phyloP scores from a whole-genome alignment of 2,329 filamentous ascomycete genomes.

The Colletotrichum abscissum region DNA sequence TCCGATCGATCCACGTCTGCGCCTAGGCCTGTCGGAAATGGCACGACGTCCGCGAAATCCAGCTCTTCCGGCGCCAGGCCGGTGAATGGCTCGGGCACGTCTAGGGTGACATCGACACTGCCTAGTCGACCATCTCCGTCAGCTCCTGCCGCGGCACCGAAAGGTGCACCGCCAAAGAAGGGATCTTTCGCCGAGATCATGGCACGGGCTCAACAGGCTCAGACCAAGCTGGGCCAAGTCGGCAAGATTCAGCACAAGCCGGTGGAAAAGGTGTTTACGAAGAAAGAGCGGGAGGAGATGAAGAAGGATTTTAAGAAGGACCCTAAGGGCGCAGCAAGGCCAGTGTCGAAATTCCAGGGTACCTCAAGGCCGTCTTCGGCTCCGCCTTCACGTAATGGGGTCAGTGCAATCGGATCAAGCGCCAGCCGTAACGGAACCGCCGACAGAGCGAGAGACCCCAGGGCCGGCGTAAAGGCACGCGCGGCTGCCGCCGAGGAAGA shows the following conservation, averaged over 20 bases:
- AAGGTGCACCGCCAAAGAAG: slow-evolving; percentile 69
- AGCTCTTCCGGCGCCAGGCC: slow-evolving; percentile 18
- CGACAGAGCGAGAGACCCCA: slow-evolving; percentile 39
- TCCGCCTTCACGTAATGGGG: slow-evolving; percentile 9
- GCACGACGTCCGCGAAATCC: slow-evolving; percentile 13
- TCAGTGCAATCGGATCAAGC: slow-evolving; percentile 36
- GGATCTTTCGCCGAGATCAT: slow-evolving; percentile 81
- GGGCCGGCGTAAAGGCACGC: slow-evolving; percentile 30
- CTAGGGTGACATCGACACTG: slow-evolving; percentile 8
- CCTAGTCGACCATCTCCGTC: slow-evolving; percentile 43
- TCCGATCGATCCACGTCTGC: slow-evolving; percentile 22
- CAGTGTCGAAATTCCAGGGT: slow-evolving; percentile 25
- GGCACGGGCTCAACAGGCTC: slow-evolving; percentile 75
- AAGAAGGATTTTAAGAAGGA: slow-evolving; percentile 55
- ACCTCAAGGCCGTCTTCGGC: slow-evolving; percentile 12
- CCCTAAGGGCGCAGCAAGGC: slow-evolving; percentile 9
- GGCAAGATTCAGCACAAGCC: slow-evolving; percentile 82
- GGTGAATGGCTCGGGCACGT: slow-evolving; percentile 11
- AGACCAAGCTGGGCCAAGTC: slow-evolving; percentile 69
- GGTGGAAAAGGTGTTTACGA: slow-evolving; percentile 71
- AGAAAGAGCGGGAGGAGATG: slow-evolving; percentile 61
- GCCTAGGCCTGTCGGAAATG: slow-evolving; percentile 27
- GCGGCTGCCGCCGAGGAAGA: slow-evolving; percentile 44
- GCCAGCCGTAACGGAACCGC: slow-evolving; percentile 37
- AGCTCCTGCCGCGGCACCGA: slow-evolving; percentile 54